Evolutionary conservation across 1,284 basidiomycete genomes (phyloP).

Genomic region (Microbotryum scabiosae): DNA sequence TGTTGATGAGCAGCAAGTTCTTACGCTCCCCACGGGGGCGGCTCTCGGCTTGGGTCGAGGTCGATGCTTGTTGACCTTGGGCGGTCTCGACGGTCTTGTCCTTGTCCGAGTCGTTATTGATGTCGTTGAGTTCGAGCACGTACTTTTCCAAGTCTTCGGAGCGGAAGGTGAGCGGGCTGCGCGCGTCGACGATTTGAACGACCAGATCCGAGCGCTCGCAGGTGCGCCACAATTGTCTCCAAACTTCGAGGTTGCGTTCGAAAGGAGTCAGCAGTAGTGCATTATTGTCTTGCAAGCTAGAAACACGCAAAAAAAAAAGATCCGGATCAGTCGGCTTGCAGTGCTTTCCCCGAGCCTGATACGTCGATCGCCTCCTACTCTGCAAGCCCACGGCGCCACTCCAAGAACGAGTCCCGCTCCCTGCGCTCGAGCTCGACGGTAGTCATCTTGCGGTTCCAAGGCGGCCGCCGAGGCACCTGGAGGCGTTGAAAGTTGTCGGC

Average conservation of each 20-base stretch:
- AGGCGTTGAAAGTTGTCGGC: conserved; percentile 61
- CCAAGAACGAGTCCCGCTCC: conserved; percentile 78
- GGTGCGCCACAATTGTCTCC: conserved; percentile 93
- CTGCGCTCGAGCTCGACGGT: conserved; percentile 68
- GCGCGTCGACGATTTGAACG: conserved; percentile 91
- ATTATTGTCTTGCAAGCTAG: conserved; percentile 63
- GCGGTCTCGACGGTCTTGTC: neutral
- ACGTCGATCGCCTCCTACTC: conserved; percentile 52
- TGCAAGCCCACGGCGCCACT: conserved; percentile 84
- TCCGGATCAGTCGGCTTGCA: too few species aligned
- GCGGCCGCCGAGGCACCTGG: conserved; percentile 69
- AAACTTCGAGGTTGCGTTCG: conserved; percentile 91
- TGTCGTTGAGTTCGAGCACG: conserved; percentile 46
- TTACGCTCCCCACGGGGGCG: conserved; percentile 50
- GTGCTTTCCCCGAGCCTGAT: neutral
- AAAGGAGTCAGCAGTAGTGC: conserved; percentile 83
- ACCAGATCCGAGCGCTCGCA: conserved; percentile 86
- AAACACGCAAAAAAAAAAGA: too few species aligned
- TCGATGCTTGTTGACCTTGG: neutral
- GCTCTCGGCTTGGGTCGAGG: neutral
- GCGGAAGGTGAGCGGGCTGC: conserved; percentile 82
- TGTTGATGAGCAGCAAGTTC: conserved; percentile 86
- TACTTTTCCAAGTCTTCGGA: conserved; percentile 87
- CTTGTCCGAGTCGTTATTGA: neutral
- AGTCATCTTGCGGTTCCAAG: conserved; percentile 74